These are phyloP conservation scores for Chlamydomonas sphaeroides DNA, from an alignment of 139 green algal species.

Conservation along the genomic window DNA sequence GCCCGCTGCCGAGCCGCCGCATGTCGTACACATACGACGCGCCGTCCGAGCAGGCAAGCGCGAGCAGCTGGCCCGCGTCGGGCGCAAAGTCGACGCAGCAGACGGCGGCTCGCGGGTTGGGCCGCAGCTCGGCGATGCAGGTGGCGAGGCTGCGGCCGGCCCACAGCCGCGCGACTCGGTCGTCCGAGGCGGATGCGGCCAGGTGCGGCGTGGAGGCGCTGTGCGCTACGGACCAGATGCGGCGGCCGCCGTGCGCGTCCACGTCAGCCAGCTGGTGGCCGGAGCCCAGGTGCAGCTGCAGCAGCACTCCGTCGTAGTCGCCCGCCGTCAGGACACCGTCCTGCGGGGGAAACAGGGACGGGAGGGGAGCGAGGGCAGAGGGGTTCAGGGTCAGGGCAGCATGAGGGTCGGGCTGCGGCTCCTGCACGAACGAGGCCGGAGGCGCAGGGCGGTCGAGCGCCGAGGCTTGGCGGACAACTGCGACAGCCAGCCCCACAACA, in stretches of 20 bases:
- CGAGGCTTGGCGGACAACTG: no score
- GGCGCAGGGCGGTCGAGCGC: no score
- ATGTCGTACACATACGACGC: conserved; percentile 79
- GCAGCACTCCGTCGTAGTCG: conserved; percentile 84
- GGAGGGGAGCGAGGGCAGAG: not conserved
- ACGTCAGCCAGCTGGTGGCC: conserved; percentile 69
- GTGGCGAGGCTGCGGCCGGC: conserved; percentile 50
- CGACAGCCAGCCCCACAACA: no score
- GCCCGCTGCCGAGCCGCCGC: conserved; percentile 54
- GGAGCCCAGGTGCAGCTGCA: conserved; percentile 71
- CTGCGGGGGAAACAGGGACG: conserved; percentile 27
- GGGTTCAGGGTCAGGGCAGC: conserved; percentile 46
- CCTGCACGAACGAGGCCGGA: no score
- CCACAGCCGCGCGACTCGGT: conserved; percentile 88
- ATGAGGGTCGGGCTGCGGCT: no score
- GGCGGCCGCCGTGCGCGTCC: conserved; percentile 75
- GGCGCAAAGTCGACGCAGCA: conserved; percentile 86
- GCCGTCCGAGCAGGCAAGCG: conserved; percentile 84
- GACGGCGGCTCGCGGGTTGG: conserved; percentile 71
- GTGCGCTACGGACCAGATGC: conserved; percentile 90
- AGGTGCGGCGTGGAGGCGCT: conserved; percentile 64
- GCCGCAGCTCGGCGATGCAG: conserved; percentile 60
- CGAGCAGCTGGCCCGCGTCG: conserved; percentile 70
- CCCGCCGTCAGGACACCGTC: conserved; percentile 72
- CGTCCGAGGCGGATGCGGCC: conserved; percentile 81